Percentiles rank a stretch among this genome's conserved stretches.
Conservation (phyloP, 2,329 filamentous ascomycete species). For the Kalmusia sp. region DNA sequence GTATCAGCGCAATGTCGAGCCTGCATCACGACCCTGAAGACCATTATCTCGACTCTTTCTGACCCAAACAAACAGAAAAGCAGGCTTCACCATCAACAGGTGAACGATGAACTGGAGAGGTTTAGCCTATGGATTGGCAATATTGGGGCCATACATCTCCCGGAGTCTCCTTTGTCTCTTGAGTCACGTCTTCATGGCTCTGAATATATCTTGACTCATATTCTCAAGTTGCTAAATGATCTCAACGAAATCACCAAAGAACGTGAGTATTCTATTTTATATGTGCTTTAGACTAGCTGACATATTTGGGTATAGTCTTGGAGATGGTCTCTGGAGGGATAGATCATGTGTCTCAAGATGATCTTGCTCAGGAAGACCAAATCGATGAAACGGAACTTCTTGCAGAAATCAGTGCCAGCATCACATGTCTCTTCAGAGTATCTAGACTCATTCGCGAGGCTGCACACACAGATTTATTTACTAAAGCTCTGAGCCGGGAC, state of each 20-base stretch:
- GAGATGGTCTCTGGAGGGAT: conserved; percentile 1
- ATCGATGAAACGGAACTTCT: conserved; percentile 21
- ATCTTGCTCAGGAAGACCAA: neutral
- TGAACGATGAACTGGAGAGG: conserved; percentile 20
- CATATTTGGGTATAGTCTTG: conserved; percentile 5
- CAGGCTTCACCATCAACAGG: neutral
- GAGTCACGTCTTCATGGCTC: conserved; percentile 24
- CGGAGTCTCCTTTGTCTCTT: conserved; percentile 18
- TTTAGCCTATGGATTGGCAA: conserved; percentile 26
- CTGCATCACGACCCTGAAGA: conserved; percentile 9
- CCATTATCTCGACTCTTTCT: conserved; percentile 11
- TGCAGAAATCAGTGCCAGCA: conserved; percentile 17
- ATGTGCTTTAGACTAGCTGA: too few relatives aligned
- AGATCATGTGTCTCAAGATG: neutral
- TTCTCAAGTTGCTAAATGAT: conserved; percentile 17
- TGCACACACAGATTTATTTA: conserved; percentile 19
- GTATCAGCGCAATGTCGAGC: conserved; percentile 16
- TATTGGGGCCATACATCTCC: conserved; percentile 22
- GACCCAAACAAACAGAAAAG: neutral
- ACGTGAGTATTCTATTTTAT: too few relatives aligned
- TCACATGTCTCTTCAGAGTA: conserved; percentile 22
- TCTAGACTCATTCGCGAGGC: conserved; percentile 25
- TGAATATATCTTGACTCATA: conserved; percentile 16
- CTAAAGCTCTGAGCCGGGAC: conserved; percentile 21
- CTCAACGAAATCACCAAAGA: conserved; percentile 22